Evolutionary conservation across 305 asterid genomes (phyloP), one percentile per base, ranked within the genome.

Genomic region (Rubia occidens): DNA sequence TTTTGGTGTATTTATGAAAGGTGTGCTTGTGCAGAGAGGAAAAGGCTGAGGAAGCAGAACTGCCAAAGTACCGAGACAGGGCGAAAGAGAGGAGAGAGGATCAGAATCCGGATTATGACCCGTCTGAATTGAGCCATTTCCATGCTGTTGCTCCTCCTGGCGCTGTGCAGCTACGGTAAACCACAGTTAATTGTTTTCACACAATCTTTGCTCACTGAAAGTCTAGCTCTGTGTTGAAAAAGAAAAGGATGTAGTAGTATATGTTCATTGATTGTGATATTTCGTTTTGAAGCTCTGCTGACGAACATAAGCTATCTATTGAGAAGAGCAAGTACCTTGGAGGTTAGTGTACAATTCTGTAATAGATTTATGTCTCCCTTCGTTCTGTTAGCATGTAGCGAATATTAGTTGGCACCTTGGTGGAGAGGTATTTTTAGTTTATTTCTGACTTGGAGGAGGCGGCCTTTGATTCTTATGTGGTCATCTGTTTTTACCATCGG

Each of bases 271-370:
- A 14, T 42, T 64, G 68, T 64, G 54, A 64, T 5, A 3, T 42
- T 42, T 64, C 40, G 72, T 55, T 66, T 76, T 60, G 42, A 72
- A 93, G 98, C 80, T 78, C 96, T 71, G 96, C 95, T n/a, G 97
- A 94, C 79, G 97, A 91, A 7, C 88, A 90, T 71, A 94, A 94
- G 87, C 79, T 94, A 71, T 90, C 96, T 24, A 94, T 94, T 26
- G 98, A 94, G 89, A 94, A 88, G 86, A 90, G 97, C 84, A 94
- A 94, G 80, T 94, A 94, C 77, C 97, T 94, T 74, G 97, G 98
- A 87, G 97, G 98, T 89, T 66, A 29, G 87, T 72, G 47, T 39
- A 66, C 11, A 62, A n/a, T 32, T 8, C 35, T 6, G 14, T 39
- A 13, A 0, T 4, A 8, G 24, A 53, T 39, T 10, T 14, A 60